phyloP scores from a whole-genome alignment of 129 eudicot species.

The Artemisia argyi region DNA sequence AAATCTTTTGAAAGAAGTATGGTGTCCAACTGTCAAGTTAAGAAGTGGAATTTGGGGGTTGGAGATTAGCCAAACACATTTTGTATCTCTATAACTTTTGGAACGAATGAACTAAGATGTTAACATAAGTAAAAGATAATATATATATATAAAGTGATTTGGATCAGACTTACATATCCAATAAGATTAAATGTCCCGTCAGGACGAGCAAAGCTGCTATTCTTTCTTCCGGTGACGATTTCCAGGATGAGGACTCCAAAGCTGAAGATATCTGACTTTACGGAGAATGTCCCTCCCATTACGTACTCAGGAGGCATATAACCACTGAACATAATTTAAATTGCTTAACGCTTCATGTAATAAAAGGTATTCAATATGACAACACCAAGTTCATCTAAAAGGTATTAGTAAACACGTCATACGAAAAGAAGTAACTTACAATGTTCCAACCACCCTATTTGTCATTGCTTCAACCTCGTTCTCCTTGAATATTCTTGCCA shows the following conservation, averaged over 20 bases:
- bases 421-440: conserved; percentile 29
- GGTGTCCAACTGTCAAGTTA: no score
- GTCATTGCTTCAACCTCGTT: conserved; percentile 47
- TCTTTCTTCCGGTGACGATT: conserved; percentile 30
- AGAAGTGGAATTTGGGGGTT: no score
- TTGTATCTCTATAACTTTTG: no score
- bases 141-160: background rate
- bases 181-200: conserved; percentile 26
- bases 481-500: conserved; percentile 51
- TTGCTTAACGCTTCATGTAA: background rate
- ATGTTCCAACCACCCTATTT: conserved; percentile 56
- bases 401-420: no score
- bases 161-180: conserved; percentile 34
- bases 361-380: background rate
- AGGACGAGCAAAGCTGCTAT: conserved; percentile 27
- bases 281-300: conserved; percentile 40
- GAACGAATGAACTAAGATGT: background rate
- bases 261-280: conserved; percentile 32
- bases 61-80: no score
- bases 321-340: conserved; percentile 28
- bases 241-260: conserved; percentile 33
- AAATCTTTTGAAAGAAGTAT: no score
- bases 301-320: conserved; percentile 71
- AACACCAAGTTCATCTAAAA: no score
- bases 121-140: background rate